Evolutionary conservation across 768 basidiomycete species (phyloP), one percentile per base, ranked within the genome.

Genomic region (Suillus subluteus): DNA sequence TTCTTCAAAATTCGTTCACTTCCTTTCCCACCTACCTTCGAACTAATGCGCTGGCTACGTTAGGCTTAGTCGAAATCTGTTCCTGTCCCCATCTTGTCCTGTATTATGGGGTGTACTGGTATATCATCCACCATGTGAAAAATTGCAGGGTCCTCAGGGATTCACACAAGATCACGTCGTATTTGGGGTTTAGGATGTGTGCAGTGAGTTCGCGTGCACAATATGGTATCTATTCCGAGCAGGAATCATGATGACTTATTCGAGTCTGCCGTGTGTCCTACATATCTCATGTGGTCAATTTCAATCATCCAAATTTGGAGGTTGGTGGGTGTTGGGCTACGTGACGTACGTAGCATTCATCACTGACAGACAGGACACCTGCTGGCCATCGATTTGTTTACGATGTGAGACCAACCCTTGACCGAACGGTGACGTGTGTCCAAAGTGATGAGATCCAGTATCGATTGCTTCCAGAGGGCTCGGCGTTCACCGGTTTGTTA

Each of bases 141-240:
- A 30, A 21, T 21, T 12, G 18, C 26, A 61, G 55, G 32, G 18
- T 56, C 55, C 18, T 56, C 18, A 21, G 9, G 30, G 18, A 55
- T 23, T 41, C 58, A 41, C 40, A 26, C 18, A 21, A 26, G 6
- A 7, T 40, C 23, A 26, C 64, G 26, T 64, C 18, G 37, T 23
- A 37, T 13, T 21, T 21, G 67, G 80, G 82, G 70, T 82, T 87
- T 67, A 30, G 86, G 86, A 26, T 86, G 87, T 12, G 81, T 13
- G 81, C 83, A 32, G 82, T 65, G 86, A 86, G 9, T 73, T 88
- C 16, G 78, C 82, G 2, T 82, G 81, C 67, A 86, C 86, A 2
- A 77, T 82, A 58, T 26, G 26, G 26, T 82, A 77, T 40, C 78
- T 88, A 37, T 62, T 70, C 21, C 78, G 74, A 46, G 75, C 75